phyloP scores from a whole-genome alignment of 306 rosid species.

The Castanospermum australe region DNA sequence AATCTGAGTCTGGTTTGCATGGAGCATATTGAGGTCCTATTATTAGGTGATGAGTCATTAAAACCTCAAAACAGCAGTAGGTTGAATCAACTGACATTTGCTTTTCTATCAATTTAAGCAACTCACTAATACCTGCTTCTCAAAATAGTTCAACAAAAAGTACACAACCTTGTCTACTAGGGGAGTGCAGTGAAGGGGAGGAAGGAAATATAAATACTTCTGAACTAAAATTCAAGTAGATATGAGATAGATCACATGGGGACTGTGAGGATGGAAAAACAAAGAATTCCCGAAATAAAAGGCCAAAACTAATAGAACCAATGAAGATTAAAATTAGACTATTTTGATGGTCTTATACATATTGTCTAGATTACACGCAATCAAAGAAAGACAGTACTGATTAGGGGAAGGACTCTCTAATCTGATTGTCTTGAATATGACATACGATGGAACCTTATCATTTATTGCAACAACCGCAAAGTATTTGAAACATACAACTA shows the following conservation, averaged over 20 bases:
- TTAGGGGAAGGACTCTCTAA: background rate
- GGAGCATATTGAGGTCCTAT: background rate
- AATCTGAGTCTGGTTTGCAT: background rate
- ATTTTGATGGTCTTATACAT: background rate
- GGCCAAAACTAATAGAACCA: background rate
- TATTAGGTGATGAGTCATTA: background rate
- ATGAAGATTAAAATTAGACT: background rate
- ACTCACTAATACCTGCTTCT: background rate
- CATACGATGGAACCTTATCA: background rate
- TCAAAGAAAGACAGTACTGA: background rate
- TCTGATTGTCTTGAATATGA: background rate
- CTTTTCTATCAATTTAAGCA: background rate
- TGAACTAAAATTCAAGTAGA: background rate
- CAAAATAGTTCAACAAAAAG: background rate
- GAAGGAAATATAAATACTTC: background rate
- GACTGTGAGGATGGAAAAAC: background rate
- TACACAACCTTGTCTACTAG: background rate
- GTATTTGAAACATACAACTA: background rate
- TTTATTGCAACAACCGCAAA: background rate
- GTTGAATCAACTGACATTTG: background rate
- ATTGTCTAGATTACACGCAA: background rate
- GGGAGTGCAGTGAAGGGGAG: background rate
- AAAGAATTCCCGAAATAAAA: background rate
- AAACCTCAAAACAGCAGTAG: background rate
- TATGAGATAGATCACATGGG: background rate